Evolutionary conservation across 495 filamentous ascomycete species (phyloP).

Genomic region (Talaromyces wortmannii): DNA sequence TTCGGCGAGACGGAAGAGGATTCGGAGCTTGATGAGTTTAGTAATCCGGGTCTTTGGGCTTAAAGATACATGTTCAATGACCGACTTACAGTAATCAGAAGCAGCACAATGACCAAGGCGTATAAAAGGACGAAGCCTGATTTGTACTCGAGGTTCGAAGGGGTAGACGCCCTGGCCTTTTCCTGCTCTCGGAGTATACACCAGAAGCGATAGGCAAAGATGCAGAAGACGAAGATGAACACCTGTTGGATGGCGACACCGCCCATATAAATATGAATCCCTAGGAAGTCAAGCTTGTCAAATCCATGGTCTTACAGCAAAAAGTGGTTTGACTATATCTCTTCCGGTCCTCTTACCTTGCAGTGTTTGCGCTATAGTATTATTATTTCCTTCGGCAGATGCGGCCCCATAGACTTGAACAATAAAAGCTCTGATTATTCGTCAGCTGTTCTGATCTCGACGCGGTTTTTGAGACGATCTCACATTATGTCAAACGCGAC

Average conservation of each 20-base stretch:
- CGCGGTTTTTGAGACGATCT: background rate
- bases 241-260: constrained; percentile 44
- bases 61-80: background rate
- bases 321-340: background rate
- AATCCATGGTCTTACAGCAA: background rate
- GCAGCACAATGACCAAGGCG: constrained; percentile 40
- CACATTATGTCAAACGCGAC: constrained; percentile 52
- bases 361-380: constrained; percentile 16
- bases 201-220: constrained; percentile 30
- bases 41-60: too few species aligned
- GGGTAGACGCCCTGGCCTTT: background rate
- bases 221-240: constrained; percentile 39
- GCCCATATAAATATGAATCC: constrained; percentile 39
- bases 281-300: background rate
- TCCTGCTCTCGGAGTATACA: background rate
- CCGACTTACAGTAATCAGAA: constrained; percentile 31
- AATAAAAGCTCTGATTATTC: constrained; percentile 10
- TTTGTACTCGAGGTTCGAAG: background rate
- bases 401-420: constrained; percentile 11
- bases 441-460: background rate
- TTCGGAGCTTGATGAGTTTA: constrained; percentile 20
- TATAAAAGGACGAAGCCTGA: constrained; percentile 38
- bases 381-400: background rate
- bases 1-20: constrained; percentile 53
- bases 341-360: constrained; percentile 7